These are phyloP conservation scores for Aspergillus jensenii DNA, from an alignment of 2,329 filamentous ascomycete genomes.

Conservation along the genomic window DNA sequence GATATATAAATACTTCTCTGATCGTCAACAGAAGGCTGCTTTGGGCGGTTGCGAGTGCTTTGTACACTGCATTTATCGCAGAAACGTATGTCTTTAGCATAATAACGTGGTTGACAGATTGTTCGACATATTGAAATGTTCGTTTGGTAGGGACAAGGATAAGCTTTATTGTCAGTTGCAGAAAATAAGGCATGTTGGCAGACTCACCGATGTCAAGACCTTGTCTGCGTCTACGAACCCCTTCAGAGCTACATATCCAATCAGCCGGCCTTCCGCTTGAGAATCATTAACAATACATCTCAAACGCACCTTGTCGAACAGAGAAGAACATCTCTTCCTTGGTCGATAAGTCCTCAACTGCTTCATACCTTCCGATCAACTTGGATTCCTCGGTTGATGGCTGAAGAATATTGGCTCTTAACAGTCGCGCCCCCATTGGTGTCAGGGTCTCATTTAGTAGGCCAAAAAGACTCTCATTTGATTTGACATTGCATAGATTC, in stretches of 20 bases:
- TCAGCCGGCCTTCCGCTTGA: constrained; percentile 3
- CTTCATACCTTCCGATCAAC: constrained; percentile 73
- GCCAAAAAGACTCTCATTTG: constrained; percentile 79
- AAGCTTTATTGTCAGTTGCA: constrained; percentile 52
- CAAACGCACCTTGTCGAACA: constrained; percentile 62
- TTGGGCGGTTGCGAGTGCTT: constrained; percentile 64
- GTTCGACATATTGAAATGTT: constrained; percentile 69
- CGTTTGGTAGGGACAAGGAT: constrained; percentile 70
- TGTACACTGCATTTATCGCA: constrained; percentile 65
- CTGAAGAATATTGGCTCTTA: constrained; percentile 84
- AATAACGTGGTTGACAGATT: constrained; percentile 81
- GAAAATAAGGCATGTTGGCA: background rate
- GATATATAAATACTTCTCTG: constrained; percentile 49
- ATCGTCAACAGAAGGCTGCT: constrained; percentile 67
- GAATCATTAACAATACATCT: background rate
- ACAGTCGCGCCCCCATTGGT: constrained; percentile 81
- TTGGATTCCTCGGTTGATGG: constrained; percentile 73
- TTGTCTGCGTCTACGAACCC: constrained; percentile 77
- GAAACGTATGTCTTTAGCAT: constrained; percentile 80
- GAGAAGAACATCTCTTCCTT: constrained; percentile 84
- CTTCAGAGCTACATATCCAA: constrained; percentile 61
- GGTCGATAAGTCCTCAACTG: constrained; percentile 75
- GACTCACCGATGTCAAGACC: constrained; percentile 68
- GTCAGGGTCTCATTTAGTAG: constrained; percentile 82
- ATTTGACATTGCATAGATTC: constrained; percentile 75